These are phyloP conservation scores for Lachnellula hyalina DNA, from an alignment of 2,329 filamentous ascomycete genomes.

Conservation along the genomic window DNA sequence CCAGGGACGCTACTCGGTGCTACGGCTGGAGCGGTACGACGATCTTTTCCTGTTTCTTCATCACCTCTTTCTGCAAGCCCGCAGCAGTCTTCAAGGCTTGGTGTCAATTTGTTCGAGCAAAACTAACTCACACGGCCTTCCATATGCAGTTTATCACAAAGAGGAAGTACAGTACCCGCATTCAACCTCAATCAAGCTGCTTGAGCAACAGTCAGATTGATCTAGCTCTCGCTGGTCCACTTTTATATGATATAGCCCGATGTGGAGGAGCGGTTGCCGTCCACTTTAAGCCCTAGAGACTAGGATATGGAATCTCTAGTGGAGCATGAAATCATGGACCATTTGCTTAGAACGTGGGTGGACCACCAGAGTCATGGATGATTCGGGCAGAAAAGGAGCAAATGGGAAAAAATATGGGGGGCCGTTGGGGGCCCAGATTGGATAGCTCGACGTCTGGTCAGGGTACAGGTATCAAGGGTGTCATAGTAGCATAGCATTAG, in stretches of 20 bases:
- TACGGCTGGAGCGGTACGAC: slow-evolving; percentile 1
- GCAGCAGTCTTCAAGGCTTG: neutral
- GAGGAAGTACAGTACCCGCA: neutral
- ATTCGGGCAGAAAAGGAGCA: slow-evolving; percentile 1
- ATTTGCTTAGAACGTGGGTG: neutral
- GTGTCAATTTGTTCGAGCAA: neutral
- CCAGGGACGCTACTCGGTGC: neutral
- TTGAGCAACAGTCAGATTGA: neutral
- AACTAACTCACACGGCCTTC: neutral
- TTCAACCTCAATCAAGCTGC: neutral
- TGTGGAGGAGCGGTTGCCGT: neutral
- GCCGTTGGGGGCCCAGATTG: neutral
- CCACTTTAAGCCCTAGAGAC: neutral
- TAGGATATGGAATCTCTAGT: neutral
- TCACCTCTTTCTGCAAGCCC: neutral
- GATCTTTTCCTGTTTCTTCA: slow-evolving; percentile 5
- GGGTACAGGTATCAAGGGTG: neutral
- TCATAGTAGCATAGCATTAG: neutral
- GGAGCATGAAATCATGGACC: slow-evolving; percentile 2
- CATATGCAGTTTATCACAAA: neutral
- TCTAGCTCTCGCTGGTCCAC: neutral
- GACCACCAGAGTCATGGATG: neutral
- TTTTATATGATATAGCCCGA: neutral
- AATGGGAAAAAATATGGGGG: neutral
- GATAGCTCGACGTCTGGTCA: neutral